Evolutionary conservation across 345 rosid genomes (phyloP).

Genomic region (Aethionema arabicum): DNA sequence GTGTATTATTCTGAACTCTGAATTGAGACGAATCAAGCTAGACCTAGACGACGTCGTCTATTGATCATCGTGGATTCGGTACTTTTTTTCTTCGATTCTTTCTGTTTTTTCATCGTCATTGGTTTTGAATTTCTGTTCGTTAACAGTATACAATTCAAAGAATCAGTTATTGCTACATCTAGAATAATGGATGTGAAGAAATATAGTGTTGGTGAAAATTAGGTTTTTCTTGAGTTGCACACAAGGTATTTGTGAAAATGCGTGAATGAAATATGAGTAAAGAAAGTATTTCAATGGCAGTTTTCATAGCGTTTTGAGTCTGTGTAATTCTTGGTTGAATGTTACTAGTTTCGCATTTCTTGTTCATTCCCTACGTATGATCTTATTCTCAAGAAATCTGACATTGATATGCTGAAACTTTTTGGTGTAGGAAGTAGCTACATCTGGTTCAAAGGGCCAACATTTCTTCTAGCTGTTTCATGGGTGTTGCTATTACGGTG

Average conservation of each 20-base stretch:
- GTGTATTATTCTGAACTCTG: background rate
- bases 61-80: background rate
- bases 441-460: conserved; percentile 31
- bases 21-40: background rate
- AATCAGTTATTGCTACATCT: conserved; percentile 6
- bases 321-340: conserved; percentile 1
- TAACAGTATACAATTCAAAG: conserved; percentile 1
- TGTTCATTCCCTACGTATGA: background rate
- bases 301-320: background rate
- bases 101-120: conserved; percentile 8
- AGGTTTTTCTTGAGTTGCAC: conserved; percentile 16
- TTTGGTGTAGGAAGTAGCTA: conserved; percentile 32
- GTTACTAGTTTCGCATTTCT: background rate
- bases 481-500: conserved; percentile 43
- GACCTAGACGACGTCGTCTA: conserved; percentile 24
- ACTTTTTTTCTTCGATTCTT: conserved; percentile 6
- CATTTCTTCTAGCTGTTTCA: conserved; percentile 31
- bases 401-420: conserved; percentile 15
- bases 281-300: background rate
- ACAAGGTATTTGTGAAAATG: conserved; percentile 29
- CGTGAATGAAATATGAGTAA: background rate
- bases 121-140: background rate
- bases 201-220: background rate
- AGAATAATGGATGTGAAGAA: conserved; percentile 27
- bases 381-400: background rate